These are phyloP conservation scores for Myriosclerotinia duriaeana DNA, from an alignment of 2,329 filamentous ascomycete genomes.

Conservation along the genomic window DNA sequence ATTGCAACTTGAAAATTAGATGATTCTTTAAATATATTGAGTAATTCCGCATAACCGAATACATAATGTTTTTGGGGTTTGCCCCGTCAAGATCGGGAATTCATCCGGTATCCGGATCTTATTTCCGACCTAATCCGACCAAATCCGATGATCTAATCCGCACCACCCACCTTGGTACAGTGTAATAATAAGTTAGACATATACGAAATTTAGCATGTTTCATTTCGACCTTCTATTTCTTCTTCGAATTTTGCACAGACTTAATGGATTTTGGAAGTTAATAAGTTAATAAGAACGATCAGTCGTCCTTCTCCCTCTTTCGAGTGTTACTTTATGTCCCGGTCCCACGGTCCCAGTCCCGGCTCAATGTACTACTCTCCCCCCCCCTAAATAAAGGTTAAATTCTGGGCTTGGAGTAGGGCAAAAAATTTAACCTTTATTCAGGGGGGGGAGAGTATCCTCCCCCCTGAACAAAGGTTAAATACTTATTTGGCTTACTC, in stretches of 20 bases:
- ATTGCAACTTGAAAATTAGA: background rate
- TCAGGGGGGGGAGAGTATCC: too few species aligned
- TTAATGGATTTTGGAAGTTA: background rate
- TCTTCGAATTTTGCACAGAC: background rate
- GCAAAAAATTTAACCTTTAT: too few species aligned
- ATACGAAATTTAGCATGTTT: background rate
- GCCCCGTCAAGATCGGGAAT: background rate
- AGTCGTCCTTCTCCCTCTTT: background rate
- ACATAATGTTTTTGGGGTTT: background rate
- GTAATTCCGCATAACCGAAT: background rate
- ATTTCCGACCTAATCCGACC: constrained; percentile 5
- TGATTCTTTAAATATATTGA: too few species aligned
- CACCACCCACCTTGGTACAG: too few species aligned
- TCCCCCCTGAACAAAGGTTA: background rate
- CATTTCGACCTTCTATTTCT: background rate
- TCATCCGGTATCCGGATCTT: background rate
- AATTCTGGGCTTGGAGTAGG: too few species aligned
- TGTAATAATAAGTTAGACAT: too few species aligned
- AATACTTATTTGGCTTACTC: background rate
- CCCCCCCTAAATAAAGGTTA: background rate
- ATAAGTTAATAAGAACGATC: background rate
- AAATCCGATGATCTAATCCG: too few species aligned
- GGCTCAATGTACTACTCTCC: too few species aligned
- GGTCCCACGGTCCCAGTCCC: background rate
- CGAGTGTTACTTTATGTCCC: background rate